Percentiles rank a stretch among this genome's conserved stretches.
phyloP scores from a whole-genome alignment of 495 filamentous ascomycete species.

The Aspergillus olivimuriae region DNA sequence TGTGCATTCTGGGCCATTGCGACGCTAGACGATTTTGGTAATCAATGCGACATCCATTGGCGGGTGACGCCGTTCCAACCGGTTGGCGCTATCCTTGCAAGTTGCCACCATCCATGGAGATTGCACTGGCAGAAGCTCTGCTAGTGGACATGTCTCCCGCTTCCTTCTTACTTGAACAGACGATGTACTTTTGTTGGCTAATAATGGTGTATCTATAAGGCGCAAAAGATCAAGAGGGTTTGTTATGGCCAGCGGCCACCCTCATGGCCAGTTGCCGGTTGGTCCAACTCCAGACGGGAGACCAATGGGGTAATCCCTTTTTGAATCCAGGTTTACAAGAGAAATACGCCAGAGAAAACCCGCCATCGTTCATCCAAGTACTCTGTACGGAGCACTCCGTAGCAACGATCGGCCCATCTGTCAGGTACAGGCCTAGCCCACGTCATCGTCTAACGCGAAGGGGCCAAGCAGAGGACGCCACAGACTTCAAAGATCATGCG shows the following conservation, averaged over 20 bases:
- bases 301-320: background rate
- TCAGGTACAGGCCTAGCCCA: constrained; percentile 9
- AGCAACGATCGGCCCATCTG: constrained; percentile 2
- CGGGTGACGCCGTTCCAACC: too few relatives aligned
- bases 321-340: background rate
- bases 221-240: too few relatives aligned
- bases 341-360: background rate
- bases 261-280: too few relatives aligned
- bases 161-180: too few relatives aligned
- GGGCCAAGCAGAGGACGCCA: background rate
- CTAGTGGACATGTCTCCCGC: background rate
- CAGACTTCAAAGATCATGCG: background rate
- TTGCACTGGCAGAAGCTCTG: background rate
- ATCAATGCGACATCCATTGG: background rate
- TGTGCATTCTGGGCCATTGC: too few relatives aligned
- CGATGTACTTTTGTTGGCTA: too few relatives aligned
- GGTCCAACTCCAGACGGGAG: too few relatives aligned
- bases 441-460: constrained; percentile 5
- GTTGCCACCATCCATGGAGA: background rate
- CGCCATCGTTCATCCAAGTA: too few relatives aligned
- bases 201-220: too few relatives aligned
- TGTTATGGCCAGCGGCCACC: too few relatives aligned
- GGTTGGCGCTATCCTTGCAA: background rate
- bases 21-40: too few relatives aligned
- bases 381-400: too few relatives aligned